Evolutionary conservation across 2,329 filamentous ascomycete genomes (phyloP), one percentile per base, ranked within the genome.

Genomic region (Kalaharituber pfeilii): DNA sequence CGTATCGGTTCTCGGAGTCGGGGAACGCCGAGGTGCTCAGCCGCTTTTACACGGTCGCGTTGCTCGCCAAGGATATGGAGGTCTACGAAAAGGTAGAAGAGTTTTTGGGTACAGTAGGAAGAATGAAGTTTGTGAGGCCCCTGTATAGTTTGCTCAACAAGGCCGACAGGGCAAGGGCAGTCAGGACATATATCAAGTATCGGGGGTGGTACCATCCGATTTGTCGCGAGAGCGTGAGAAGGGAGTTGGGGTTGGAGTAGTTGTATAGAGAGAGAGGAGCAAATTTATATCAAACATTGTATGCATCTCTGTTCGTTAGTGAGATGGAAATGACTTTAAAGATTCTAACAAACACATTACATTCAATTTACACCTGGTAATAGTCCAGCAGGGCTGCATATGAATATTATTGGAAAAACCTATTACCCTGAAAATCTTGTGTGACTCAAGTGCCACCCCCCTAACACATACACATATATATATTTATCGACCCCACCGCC

Each of bases 51-150:
- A 77, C 79, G 53, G 77, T 95, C 29, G 85, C 85, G 1, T 75
- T 98, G 65, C 78, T 78, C 63, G 83, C 85, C 11, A 77, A 80
- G 55, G 84, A 87, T 63, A 68, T 75, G 51, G 76, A 73, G 55
- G 77, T 83, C 33, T 86, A 89, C 64, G 66, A 78, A 56, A 81
- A 81, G 1, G 79, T 86, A 0, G 80, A 82, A 1, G 78, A 84
- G 56, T 72, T 95, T 53, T 72, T 96, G 36, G 84, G 85, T 28
- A 75, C 75, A 52, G 87, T 95, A 24, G 91, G 91, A 11, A 75
- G 91, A 55, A 96, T 98, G 91, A 96, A 96, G 76, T 96, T 89
- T 68, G 89, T 96, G 56, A 75, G 89, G 49, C 86, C 89, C 22
- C 70, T 96, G 65, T 95, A 82, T 71, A 76, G 82, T 57, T 76